These are phyloP conservation scores for Tetrahymena borealis DNA, from an alignment of 73 alveolate genomes.

Conservation along the genomic window DNA sequence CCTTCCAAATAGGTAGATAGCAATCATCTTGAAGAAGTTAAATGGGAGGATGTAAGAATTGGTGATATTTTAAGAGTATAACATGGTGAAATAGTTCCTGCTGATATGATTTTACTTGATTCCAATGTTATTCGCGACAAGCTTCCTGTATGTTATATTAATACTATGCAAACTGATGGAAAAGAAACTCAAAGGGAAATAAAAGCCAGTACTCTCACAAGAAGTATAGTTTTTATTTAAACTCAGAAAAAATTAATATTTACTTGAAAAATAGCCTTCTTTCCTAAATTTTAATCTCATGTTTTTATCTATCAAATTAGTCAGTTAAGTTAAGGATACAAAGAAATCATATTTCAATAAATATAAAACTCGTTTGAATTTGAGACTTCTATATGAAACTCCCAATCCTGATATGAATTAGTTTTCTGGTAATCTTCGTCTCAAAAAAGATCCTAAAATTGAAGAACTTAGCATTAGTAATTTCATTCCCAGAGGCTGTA, in stretches of 20 bases:
- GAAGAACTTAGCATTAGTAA: conserved; percentile 23
- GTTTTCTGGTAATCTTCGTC: conserved; percentile 23
- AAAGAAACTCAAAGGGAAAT: conserved; percentile 3
- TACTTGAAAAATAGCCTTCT: background rate
- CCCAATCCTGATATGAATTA: conserved; percentile 5
- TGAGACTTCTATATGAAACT: conserved; percentile 27
- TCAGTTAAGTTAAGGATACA: conserved; percentile 4
- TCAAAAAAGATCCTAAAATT: conserved; percentile 35
- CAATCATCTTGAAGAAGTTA: conserved; percentile 5
- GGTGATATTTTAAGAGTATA: conserved; percentile 27
- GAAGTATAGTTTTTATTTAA: background rate
- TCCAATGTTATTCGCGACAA: conserved; percentile 28
- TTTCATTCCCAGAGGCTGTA: conserved; percentile 37
- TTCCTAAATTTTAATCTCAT: too few species aligned
- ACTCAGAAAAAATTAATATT: background rate
- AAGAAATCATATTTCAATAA: conserved; percentile 14
- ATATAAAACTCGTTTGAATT: conserved; percentile 14
- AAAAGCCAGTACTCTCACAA: conserved; percentile 13
- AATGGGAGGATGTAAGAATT: conserved; percentile 15
- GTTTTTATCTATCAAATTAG: too few species aligned
- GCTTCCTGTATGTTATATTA: conserved; percentile 26
- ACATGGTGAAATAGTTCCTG: conserved; percentile 24
- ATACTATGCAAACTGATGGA: conserved; percentile 29
- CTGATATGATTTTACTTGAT: conserved; percentile 30
- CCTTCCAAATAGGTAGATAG: background rate